phyloP scores from a whole-genome alignment of 2,329 filamentous ascomycete species.

The Aspergillus flavus region DNA sequence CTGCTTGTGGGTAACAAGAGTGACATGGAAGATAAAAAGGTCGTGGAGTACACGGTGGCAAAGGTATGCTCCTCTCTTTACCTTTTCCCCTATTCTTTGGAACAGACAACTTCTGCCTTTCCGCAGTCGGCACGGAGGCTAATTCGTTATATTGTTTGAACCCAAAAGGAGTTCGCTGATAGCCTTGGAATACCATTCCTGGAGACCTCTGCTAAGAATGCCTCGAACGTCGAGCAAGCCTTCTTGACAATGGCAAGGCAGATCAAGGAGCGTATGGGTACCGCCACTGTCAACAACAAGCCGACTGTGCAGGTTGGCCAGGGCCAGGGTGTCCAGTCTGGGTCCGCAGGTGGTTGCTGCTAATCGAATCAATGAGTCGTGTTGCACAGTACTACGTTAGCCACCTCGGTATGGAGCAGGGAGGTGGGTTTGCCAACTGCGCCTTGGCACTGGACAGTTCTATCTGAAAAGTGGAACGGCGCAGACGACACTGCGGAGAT shows the following conservation, averaged over 20 bases:
- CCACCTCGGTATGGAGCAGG: not conserved
- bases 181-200: constrained; percentile 98
- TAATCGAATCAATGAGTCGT: constrained; percentile 54
- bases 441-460: constrained; percentile 5
- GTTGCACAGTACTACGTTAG: constrained; percentile 1
- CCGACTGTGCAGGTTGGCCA: constrained; percentile 94
- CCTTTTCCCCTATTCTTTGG: not conserved
- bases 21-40: constrained; percentile 99
- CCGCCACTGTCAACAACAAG: constrained; percentile 96
- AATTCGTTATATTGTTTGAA: constrained; percentile 13
- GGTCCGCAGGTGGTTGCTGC: constrained; percentile 85
- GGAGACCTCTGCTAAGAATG: constrained; percentile 99
- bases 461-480: constrained; percentile 8
- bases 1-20: constrained; percentile 99
- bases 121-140: constrained; percentile 8
- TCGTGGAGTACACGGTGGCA: constrained; percentile 98
- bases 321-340: constrained; percentile 89
- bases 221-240: constrained; percentile 98
- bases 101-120: not conserved
- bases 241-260: constrained; percentile 99
- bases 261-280: constrained; percentile 99
- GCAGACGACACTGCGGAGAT: constrained; percentile 9
- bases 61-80: constrained; percentile 67
- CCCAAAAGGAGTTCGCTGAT: constrained; percentile 88
- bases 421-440: constrained; percentile 8